Evolutionary conservation across 129 eudicot genomes (phyloP).

Genomic region (Smallanthus sonchifolius): DNA sequence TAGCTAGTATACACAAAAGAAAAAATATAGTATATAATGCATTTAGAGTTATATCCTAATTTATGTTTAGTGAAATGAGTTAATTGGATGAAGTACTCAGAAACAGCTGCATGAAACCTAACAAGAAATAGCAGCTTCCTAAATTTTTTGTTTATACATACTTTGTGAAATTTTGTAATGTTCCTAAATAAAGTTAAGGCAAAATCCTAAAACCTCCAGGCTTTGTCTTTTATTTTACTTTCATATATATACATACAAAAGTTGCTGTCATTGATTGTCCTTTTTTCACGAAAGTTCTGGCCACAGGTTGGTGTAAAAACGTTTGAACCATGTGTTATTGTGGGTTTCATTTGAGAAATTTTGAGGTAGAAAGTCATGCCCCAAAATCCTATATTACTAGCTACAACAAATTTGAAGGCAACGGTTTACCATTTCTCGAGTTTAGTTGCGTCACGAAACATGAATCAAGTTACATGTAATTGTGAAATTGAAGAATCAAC

Average conservation of each 20-base stretch:
- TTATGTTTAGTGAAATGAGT: too few relatives aligned
- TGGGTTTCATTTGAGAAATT: conserved; percentile 29
- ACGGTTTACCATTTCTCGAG: background rate
- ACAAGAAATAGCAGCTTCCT: conserved; percentile 5
- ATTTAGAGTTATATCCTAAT: too few relatives aligned
- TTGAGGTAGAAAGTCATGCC: conserved; percentile 10
- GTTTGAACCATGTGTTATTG: conserved; percentile 15
- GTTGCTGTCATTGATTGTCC: conserved; percentile 9
- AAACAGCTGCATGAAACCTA: background rate
- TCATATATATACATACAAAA: background rate
- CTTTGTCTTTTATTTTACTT: conserved; percentile 14
- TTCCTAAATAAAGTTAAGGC: conserved; percentile 8
- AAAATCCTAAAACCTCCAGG: background rate
- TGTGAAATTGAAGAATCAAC: background rate
- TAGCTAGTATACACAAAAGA: too few relatives aligned
- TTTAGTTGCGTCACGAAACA: conserved; percentile 16
- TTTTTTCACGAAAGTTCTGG: background rate
- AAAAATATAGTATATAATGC: too few relatives aligned
- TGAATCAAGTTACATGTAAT: background rate
- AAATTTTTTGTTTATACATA: background rate
- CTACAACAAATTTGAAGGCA: background rate
- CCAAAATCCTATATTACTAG: conserved; percentile 8
- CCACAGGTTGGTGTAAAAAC: conserved; percentile 20
- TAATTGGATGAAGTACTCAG: background rate
- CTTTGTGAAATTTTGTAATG: too few relatives aligned